Base-by-base conservation (phyloP, 2,329 filamentous ascomycete species). In the Colletotrichum phormii region DNA sequence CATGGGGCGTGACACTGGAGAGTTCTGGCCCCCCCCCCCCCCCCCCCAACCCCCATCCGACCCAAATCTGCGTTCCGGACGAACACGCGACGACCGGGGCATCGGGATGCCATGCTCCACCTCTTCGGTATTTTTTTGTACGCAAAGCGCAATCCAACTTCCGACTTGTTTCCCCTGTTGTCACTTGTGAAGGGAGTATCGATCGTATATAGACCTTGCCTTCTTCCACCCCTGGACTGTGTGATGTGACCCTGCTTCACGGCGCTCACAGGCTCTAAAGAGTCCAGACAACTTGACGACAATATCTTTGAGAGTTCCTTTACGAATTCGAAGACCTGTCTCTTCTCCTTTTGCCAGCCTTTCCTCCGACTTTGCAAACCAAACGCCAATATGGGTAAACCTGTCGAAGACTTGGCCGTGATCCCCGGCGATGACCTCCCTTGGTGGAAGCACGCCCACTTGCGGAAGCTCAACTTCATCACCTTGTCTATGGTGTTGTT, bases 381-480 rank as follows among this genome's bases (percentile, higher is more conserved):
- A 42, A 49, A 49, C 24, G 46, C 37, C 70, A 61, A 11, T n/a
- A 72, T 72, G 70, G 59, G 58, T 26, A 70, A 64, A 35, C 65
- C 66, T 18, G 70, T 60, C 29, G 42, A 72, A 15, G 70, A 72
- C 3, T 46, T 70, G 42, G 54, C 59, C 57, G 77, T 85, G 4
- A 78, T 87, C 4, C 86, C 86, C 11, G 67, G 81, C 31, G 79
- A 84, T 63, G 75, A 79, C 49, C 80, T 78, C 51, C 79, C 80
- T 26, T 87, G 86, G 86, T 86, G 81, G 68, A 80, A 81, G 18
- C 77, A 80, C 4, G 78, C 81, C 1, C 84, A 86, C 77, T 77
- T 88, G 1, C 75, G 86, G 8, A 77, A 80, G 49, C 80, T 87
- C 11, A 87, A 87, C 66, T 76, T 86, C 12, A 85, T 5, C 81